phyloP scores from a whole-genome alignment of 2,329 filamentous ascomycete genomes.

The Trichoderma hamatum region DNA sequence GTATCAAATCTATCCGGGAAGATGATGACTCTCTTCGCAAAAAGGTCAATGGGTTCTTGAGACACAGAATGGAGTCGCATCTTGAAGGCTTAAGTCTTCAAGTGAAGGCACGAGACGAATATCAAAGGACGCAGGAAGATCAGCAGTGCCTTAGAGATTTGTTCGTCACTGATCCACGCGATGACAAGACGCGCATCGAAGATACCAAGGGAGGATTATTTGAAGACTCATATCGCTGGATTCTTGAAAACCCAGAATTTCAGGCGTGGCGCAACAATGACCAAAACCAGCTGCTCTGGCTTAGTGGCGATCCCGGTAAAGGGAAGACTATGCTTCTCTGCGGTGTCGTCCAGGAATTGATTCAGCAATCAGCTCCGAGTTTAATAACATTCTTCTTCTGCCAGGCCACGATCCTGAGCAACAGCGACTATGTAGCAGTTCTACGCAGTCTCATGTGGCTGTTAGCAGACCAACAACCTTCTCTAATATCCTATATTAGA shows the following conservation, averaged over 20 bases:
- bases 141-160: constrained; percentile 30
- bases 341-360: not conserved
- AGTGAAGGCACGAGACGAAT: constrained; percentile 5
- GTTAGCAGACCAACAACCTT: constrained; percentile 40
- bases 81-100: constrained; percentile 23
- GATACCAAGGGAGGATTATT: not conserved
- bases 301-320: constrained; percentile 1
- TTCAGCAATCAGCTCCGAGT: not conserved
- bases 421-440: constrained; percentile 46
- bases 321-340: constrained; percentile 1
- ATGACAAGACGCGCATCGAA: not conserved
- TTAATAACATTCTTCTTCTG: constrained; percentile 4
- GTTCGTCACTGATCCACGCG: not conserved
- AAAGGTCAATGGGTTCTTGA: constrained; percentile 7
- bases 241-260: not conserved
- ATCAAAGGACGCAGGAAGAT: constrained; percentile 28
- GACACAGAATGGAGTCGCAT: not conserved
- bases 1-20: constrained; percentile 35
- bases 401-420: constrained; percentile 31
- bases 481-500: constrained; percentile 41
- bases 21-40: too few species aligned
- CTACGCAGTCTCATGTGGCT: constrained; percentile 48
- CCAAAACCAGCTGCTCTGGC: not conserved
- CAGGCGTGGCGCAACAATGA: not conserved
- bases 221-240: not conserved